Evolutionary conservation across 2,329 filamentous ascomycete species (phyloP).

Genomic region (Aspergillus ibericus): DNA sequence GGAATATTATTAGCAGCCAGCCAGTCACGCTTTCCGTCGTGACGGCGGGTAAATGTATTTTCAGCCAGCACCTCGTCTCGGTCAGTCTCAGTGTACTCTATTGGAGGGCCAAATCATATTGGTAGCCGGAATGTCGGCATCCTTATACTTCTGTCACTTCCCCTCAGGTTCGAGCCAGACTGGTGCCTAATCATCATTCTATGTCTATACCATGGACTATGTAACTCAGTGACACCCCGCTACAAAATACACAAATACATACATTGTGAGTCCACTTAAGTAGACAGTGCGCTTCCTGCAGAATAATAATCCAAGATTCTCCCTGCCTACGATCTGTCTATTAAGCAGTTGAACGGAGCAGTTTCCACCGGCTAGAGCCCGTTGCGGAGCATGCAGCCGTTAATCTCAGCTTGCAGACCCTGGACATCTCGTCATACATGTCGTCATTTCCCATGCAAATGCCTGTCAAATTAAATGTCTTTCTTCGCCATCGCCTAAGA

Average conservation of each 20-base stretch:
- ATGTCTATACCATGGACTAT: too few species aligned
- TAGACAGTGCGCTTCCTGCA: background rate
- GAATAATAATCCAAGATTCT: background rate
- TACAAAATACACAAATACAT: background rate
- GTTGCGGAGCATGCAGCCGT: slow-evolving; percentile 1
- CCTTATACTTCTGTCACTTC: background rate
- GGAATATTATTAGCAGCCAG: background rate
- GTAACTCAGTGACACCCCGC: background rate
- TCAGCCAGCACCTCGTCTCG: background rate
- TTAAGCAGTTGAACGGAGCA: background rate
- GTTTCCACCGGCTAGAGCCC: background rate
- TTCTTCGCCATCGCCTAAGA: too few species aligned
- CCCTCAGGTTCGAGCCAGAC: background rate
- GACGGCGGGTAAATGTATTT: slow-evolving; percentile 1
- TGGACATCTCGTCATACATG: background rate
- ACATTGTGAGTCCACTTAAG: background rate
- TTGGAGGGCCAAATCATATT: background rate
- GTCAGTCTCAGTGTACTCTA: background rate
- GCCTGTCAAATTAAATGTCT: too few species aligned
- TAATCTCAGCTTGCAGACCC: background rate
- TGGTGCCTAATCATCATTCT: background rate
- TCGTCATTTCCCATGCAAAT: background rate
- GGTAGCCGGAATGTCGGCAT: background rate
- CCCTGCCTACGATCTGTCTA: background rate
- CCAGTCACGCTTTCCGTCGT: background rate